Conservation (phyloP, 805 yeast species). For the Sugiyamaella valdiviana region DNA sequence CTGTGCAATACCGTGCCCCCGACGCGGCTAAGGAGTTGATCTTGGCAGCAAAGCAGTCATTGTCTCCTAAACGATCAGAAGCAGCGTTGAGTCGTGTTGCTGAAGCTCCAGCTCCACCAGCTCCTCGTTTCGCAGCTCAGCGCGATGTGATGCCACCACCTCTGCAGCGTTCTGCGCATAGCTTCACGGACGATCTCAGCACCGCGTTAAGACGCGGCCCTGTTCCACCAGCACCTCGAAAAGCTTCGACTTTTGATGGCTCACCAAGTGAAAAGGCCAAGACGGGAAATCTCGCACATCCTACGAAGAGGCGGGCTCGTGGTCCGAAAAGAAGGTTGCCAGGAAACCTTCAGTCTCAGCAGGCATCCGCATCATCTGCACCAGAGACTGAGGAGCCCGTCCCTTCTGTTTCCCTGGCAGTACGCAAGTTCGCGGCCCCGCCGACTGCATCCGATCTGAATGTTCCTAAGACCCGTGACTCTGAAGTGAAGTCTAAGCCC, state of each 20-base stretch:
- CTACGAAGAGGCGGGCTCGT: slow-evolving; percentile 32
- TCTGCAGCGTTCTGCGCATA: not conserved
- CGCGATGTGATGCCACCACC: not conserved
- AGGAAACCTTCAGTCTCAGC: not conserved
- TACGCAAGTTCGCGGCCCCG: not conserved
- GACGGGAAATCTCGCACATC: slow-evolving; percentile 23
- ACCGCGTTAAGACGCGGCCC: not conserved
- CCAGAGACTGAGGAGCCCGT: not conserved
- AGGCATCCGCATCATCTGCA: not conserved
- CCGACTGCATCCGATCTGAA: not conserved
- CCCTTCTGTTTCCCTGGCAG: not conserved
- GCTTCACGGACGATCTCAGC: not conserved
- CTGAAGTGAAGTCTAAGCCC: slow-evolving; percentile 9
- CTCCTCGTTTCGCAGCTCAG: not conserved
- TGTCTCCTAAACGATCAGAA: slow-evolving; percentile 6
- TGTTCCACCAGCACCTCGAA: not conserved
- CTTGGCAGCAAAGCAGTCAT: slow-evolving; percentile 15
- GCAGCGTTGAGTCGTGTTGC: not conserved
- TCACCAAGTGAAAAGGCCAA: not conserved
- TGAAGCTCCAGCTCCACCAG: slow-evolving; percentile 2
- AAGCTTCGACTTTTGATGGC: not conserved
- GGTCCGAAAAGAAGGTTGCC: slow-evolving; percentile 40
- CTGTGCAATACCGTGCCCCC: slow-evolving; percentile 17
- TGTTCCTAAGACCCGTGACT: not conserved
- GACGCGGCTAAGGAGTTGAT: slow-evolving; percentile 17